These are phyloP conservation scores for Scytalidium sp. DNA, from an alignment of 2,329 filamentous ascomycete species.

Conservation along the genomic window DNA sequence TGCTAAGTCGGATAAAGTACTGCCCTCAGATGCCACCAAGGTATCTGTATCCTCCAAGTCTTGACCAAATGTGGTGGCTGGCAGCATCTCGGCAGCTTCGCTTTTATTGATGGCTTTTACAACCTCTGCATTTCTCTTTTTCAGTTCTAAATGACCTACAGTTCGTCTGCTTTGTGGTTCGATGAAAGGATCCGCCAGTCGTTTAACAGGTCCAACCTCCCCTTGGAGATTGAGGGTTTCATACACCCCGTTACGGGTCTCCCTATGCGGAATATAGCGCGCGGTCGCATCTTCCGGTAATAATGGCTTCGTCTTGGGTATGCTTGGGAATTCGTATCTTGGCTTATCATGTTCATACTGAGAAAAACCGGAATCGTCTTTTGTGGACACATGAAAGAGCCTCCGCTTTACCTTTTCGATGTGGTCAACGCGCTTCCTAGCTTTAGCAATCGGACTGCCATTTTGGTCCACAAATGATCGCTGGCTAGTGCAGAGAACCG, in stretches of 20 bases:
- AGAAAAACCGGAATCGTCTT: not conserved
- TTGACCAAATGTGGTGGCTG: too few species aligned
- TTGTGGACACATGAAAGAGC: slow-evolving; percentile 1
- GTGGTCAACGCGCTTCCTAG: slow-evolving; percentile 9
- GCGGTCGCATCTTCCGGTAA: slow-evolving; percentile 16
- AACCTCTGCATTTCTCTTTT: not conserved
- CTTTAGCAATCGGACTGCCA: slow-evolving; percentile 21
- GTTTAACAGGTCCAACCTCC: slow-evolving; percentile 14
- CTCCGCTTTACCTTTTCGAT: slow-evolving; percentile 10
- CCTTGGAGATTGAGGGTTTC: slow-evolving; percentile 16
- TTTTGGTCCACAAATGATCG: slow-evolving; percentile 15
- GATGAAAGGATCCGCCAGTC: slow-evolving; percentile 22
- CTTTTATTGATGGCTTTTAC: too few species aligned
- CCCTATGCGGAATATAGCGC: slow-evolving; percentile 25
- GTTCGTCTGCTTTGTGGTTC: slow-evolving; percentile 9
- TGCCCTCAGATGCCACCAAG: too few species aligned
- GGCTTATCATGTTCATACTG: slow-evolving; percentile 2
- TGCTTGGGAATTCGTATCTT: slow-evolving; percentile 13
- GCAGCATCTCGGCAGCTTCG: too few species aligned
- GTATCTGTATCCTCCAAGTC: too few species aligned
- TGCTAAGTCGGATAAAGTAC: too few species aligned
- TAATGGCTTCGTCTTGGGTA: slow-evolving; percentile 18
- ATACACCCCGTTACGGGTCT: slow-evolving; percentile 18
- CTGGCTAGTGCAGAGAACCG: not conserved
- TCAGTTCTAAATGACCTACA: slow-evolving; percentile 15